Percentiles rank a stretch among this genome's conserved stretches.
phyloP scores from a whole-genome alignment of 495 filamentous ascomycete genomes.

The Penicillium steckii region DNA sequence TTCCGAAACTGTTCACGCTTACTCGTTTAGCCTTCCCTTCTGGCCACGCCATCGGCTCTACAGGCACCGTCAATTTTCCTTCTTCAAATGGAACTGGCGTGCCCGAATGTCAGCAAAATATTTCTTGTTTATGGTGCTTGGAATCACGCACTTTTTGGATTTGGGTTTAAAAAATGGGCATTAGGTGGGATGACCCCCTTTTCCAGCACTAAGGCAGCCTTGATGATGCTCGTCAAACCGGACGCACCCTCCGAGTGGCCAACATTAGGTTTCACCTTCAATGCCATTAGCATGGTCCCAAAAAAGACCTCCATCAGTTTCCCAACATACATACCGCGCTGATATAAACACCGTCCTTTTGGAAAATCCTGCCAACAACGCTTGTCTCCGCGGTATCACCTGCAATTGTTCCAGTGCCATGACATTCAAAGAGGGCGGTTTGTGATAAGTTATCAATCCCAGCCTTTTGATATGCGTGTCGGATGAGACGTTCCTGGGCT shows the following conservation, averaged over 20 bases:
- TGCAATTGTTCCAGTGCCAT: neutral
- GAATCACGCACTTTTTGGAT: too few species aligned
- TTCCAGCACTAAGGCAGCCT: neutral
- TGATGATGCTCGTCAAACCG: neutral
- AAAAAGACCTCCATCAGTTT: neutral
- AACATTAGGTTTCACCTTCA: neutral
- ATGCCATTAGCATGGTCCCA: neutral
- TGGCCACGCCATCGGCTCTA: too few species aligned
- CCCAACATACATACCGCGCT: neutral
- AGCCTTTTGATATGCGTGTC: neutral
- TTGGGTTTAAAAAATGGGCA: too few species aligned
- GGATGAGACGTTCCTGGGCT: neutral
- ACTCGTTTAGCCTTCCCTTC: neutral
- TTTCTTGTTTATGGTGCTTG: too few species aligned
- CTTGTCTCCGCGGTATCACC: neutral
- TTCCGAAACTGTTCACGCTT: constrained; percentile 10
- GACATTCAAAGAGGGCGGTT: neutral
- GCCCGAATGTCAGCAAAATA: too few species aligned
- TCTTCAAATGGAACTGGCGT: too few species aligned
- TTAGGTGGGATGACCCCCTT: neutral
- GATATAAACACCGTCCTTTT: neutral
- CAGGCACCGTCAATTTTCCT: too few species aligned
- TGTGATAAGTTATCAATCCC: neutral
- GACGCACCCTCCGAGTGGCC: neutral
- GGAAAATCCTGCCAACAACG: neutral